phyloP scores from a whole-genome alignment of 805 yeast genomes.

The Zygotorulaspora florentina region DNA sequence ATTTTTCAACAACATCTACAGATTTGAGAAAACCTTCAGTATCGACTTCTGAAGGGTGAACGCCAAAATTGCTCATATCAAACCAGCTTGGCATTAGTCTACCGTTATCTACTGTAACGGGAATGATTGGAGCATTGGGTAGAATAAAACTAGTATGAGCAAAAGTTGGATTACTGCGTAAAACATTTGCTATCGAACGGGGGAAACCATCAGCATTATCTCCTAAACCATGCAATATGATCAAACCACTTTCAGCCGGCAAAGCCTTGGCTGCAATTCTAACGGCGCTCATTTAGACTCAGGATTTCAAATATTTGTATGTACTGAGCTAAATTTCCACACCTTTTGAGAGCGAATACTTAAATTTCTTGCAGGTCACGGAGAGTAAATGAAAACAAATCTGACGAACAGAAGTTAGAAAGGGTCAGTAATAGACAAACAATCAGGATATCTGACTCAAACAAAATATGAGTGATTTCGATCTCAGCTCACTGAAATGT shows the following conservation, averaged over 20 bases:
- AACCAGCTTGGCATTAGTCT: conserved; percentile 80
- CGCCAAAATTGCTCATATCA: conserved; percentile 59
- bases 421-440: background rate
- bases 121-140: conserved; percentile 80
- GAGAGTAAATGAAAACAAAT: background rate
- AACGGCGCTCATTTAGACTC: conserved; percentile 24
- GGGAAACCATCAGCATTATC: conserved; percentile 90
- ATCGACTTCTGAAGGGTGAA: conserved; percentile 43
- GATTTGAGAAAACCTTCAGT: conserved; percentile 50
- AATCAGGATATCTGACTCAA: background rate
- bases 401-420: background rate
- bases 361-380: background rate
- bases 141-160: conserved; percentile 68
- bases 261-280: conserved; percentile 31
- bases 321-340: no score
- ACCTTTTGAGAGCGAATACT: no score
- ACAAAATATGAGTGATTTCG: background rate
- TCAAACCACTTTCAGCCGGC: conserved; percentile 58
- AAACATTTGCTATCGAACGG: conserved; percentile 60
- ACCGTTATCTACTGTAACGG: conserved; percentile 67
- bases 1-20: conserved; percentile 41
- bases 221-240: conserved; percentile 86
- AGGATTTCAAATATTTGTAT: background rate
- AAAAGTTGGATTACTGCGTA: conserved; percentile 44
- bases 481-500: background rate